Base-by-base conservation (phyloP, 2,329 filamentous ascomycete genomes). In the Diplodia intermedia region DNA sequence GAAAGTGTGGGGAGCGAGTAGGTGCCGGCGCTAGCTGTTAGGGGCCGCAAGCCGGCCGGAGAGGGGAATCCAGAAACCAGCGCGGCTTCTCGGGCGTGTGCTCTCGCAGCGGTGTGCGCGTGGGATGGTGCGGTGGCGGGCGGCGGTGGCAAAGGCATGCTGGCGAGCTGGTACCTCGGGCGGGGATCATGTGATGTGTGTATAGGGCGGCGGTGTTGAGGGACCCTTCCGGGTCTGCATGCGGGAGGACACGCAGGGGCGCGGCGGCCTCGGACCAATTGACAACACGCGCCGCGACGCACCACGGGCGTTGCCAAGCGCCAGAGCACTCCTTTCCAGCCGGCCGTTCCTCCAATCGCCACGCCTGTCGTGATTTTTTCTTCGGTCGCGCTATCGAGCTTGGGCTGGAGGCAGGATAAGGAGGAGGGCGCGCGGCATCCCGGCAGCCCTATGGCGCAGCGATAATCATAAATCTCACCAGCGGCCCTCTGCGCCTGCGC, bases 261-360 rank as follows among this genome's bases (percentile, higher is more conserved):
- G 18, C 18, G 2, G n/a, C 43, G 8, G 43, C n/a, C 40, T 43
- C 40, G 43, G 43, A 9, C 43, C 43, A n/a, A 63, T 52, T 52
- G 33, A 26, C 26, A 36, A 49, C 60, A 63, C 60, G 60, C 47
- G 14, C 60, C 60, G 31, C 60, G 15, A 11, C 14, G 60, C 60
- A 63, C 60, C 60, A 63, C 60, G 15, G 50, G 60, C 60, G 29
- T 6, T n/a, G 60, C 60, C 60, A 63, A 63, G 60, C 60, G 47
- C 60, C 36, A 31, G 29, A 36, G n/a, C 11, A 31, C 60, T 63
- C 60, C 60, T 36, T 52, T 52, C n/a, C 40, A n/a, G 15, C 26
- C 33, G 8, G 14, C 20, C 43, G n/a, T 4, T 26, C 60, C 43
- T 38, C 60, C 60, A 63, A 63, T 63, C n/a, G 60, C 60, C 18